Conservation (phyloP, 306 rosid genomes). For the Cicer cuneatum region DNA sequence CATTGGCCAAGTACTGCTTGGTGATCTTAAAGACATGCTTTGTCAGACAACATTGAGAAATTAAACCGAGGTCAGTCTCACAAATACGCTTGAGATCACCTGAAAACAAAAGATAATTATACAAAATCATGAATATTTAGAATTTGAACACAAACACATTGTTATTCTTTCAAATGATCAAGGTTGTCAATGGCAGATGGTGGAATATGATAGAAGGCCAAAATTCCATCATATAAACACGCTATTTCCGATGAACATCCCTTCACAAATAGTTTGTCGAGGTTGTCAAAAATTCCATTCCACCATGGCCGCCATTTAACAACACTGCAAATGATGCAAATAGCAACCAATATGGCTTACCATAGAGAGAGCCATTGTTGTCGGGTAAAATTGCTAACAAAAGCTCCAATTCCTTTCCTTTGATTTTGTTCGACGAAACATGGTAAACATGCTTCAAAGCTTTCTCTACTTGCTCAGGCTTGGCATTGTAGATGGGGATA, state of each 20-base stretch:
- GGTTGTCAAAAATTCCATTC: too few species aligned
- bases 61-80: slow-evolving; percentile 93
- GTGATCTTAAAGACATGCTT: slow-evolving; percentile 81
- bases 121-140: slow-evolving; percentile 8
- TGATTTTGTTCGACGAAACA: slow-evolving; percentile 62
- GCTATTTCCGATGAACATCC: too few species aligned
- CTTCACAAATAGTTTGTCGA: too few species aligned
- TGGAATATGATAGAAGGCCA: too few species aligned
- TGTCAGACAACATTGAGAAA: slow-evolving; percentile 93
- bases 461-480: slow-evolving; percentile 87
- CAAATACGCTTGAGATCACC: slow-evolving; percentile 94
- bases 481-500: slow-evolving; percentile 64
- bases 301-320: too few species aligned
- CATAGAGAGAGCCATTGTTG: slow-evolving; percentile 90
- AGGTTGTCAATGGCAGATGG: too few species aligned
- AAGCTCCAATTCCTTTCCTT: slow-evolving; percentile 86
- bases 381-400: slow-evolving; percentile 88
- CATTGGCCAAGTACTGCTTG: slow-evolving; percentile 90
- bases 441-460: slow-evolving; percentile 74
- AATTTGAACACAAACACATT: slow-evolving; percentile 4
- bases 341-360: slow-evolving; percentile 45
- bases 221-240: too few species aligned
- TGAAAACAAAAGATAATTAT: slow-evolving; percentile 45
- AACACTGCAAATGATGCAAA: too few species aligned
- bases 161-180: not conserved